Percentiles rank a stretch among this genome's conserved stretches.
phyloP scores from a whole-genome alignment of 192 early-diverging fungal species.

The Backusella mclennaniae region DNA sequence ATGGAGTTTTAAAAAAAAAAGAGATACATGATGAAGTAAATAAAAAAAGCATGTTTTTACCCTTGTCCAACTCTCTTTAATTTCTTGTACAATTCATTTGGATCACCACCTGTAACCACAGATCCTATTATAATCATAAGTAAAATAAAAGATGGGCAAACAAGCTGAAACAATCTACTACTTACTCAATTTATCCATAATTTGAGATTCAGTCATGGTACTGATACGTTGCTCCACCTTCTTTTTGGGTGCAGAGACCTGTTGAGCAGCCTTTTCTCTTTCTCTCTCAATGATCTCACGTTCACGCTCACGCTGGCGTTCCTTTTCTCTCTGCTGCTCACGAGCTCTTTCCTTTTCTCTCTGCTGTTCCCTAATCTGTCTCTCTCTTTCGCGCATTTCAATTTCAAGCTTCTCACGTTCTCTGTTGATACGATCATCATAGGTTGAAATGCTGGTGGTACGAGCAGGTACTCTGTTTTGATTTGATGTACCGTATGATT shows the following conservation, averaged over 20 bases:
- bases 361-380: conserved; percentile 14
- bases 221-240: conserved; percentile 81
- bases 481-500: conserved; percentile 1
- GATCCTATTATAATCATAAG: conserved; percentile 47
- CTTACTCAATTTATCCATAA: conserved; percentile 88
- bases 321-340: conserved; percentile 63
- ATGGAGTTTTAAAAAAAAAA: neutral
- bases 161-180: neutral
- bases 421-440: conserved; percentile 14
- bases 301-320: conserved; percentile 1
- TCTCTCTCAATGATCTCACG: conserved; percentile 27
- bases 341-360: conserved; percentile 46
- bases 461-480: conserved; percentile 3
- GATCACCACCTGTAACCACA: conserved; percentile 89
- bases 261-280: conserved; percentile 23
- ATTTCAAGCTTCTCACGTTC: conserved; percentile 19
- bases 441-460: conserved; percentile 15
- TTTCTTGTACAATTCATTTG: conserved; percentile 86
- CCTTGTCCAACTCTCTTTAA: conserved; percentile 97
- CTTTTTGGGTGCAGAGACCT: conserved; percentile 50
- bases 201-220: conserved; percentile 89
- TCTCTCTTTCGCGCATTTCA: conserved; percentile 17
- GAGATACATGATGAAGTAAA: neutral
- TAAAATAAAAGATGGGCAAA: neutral
- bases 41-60: conserved; percentile 38